Percentiles rank a stretch among this genome's conserved stretches.
These are phyloP conservation scores for Alternaria panax DNA, from an alignment of 2,329 filamentous ascomycete species.

Conservation along the genomic window DNA sequence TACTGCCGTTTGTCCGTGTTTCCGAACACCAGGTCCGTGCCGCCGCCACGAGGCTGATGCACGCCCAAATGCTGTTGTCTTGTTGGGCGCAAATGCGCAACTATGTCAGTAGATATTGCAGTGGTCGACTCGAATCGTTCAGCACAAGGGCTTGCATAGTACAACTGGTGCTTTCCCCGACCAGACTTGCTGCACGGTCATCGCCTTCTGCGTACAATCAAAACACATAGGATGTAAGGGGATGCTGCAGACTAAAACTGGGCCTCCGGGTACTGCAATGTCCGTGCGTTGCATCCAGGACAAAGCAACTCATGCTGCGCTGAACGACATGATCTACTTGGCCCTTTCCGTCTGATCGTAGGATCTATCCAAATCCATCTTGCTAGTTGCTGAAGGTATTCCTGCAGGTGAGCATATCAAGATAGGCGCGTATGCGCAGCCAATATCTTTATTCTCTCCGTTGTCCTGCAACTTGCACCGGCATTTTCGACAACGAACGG, in stretches of 20 bases:
- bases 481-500: background rate
- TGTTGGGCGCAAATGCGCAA: background rate
- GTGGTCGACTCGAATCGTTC: background rate
- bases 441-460: background rate
- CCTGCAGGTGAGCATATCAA: background rate
- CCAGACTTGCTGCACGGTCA: background rate
- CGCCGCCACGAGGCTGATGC: slow-evolving; percentile 6
- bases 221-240: background rate
- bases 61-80: background rate
- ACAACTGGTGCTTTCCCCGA: background rate
- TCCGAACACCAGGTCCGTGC: slow-evolving; percentile 30
- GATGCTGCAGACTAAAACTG: background rate
- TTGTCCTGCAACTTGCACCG: background rate
- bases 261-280: background rate
- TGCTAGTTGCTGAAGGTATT: background rate
- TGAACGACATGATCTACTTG: background rate
- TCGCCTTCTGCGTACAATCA: background rate
- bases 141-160: background rate
- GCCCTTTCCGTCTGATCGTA: background rate
- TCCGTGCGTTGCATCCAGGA: background rate
- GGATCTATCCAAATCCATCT: background rate
- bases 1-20: slow-evolving; percentile 25
- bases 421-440: background rate
- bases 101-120: background rate
- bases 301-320: background rate